A percentile compares a stretch with the other conserved stretches of the same genome.
Conservation (phyloP, 2,329 filamentous ascomycete genomes). For the Capronia epimyces region DNA sequence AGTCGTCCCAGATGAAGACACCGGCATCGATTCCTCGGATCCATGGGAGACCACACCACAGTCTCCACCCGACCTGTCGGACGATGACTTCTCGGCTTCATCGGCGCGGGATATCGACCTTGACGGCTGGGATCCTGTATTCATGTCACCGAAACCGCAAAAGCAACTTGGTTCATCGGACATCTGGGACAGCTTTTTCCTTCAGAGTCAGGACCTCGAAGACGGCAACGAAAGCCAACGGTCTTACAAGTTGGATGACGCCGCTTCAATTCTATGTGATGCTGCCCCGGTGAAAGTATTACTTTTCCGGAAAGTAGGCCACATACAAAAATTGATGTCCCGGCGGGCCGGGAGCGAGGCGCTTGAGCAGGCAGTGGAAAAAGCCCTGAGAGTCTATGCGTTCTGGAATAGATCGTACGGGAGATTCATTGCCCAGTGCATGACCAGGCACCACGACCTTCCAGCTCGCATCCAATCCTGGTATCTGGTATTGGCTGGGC, state of each 20-base stretch:
- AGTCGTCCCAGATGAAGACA: constrained; percentile 43
- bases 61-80: neutral
- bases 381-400: constrained; percentile 47
- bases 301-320: constrained; percentile 52
- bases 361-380: constrained; percentile 47
- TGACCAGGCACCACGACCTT: constrained; percentile 46
- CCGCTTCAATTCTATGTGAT: constrained; percentile 47
- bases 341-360: constrained; percentile 35
- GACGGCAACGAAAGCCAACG: constrained; percentile 33
- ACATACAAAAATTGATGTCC: constrained; percentile 49
- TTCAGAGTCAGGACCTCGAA: neutral
- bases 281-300: constrained; percentile 56
- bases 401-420: constrained; percentile 52
- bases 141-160: neutral
- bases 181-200: constrained; percentile 10
- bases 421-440: constrained; percentile 50
- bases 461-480: constrained; percentile 53
- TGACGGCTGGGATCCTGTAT: constrained; percentile 1
- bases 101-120: neutral
- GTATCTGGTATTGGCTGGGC: constrained; percentile 53
- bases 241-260: constrained; percentile 51
- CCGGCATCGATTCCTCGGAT: constrained; percentile 31
- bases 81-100: neutral
- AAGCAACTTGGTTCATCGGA: neutral
- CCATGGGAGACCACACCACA: neutral